Conservation (phyloP, 2,329 filamentous ascomycete genomes). For the Botrytis tulipae region DNA sequence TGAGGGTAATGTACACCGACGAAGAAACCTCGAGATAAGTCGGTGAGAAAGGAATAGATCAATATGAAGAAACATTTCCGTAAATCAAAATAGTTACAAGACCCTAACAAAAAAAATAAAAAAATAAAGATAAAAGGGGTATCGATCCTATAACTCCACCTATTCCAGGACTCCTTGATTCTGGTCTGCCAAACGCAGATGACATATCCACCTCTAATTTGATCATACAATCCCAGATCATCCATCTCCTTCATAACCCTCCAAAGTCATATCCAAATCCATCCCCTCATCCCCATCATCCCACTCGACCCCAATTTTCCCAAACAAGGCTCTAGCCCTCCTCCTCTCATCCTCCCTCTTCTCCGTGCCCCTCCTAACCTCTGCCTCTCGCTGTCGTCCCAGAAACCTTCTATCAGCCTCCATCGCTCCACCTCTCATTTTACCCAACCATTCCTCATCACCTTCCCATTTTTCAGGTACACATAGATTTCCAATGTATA, state of each 20-base stretch:
- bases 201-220: background rate
- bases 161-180: background rate
- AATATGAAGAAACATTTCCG: background rate
- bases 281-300: conserved; percentile 27
- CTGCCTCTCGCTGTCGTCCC: conserved; percentile 27
- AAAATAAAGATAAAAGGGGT: background rate
- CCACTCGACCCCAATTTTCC: conserved; percentile 37
- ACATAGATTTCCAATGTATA: conserved; percentile 72
- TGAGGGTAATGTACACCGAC: background rate
- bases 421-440: conserved; percentile 10
- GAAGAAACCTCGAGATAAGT: background rate
- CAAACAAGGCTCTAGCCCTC: conserved; percentile 43
- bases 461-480: conserved; percentile 41
- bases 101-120: background rate
- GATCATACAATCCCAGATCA: background rate
- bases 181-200: background rate
- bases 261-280: conserved; percentile 23
- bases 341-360: conserved; percentile 38
- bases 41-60: background rate
- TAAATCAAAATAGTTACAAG: background rate
- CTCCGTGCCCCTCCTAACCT: conserved; percentile 29
- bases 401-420: conserved; percentile 29
- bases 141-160: background rate
- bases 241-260: conserved; percentile 13
- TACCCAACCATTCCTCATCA: conserved; percentile 26